These are phyloP conservation scores for Fusarium guadeloupense DNA, from an alignment of 2,329 filamentous ascomycete genomes.

Conservation along the genomic window DNA sequence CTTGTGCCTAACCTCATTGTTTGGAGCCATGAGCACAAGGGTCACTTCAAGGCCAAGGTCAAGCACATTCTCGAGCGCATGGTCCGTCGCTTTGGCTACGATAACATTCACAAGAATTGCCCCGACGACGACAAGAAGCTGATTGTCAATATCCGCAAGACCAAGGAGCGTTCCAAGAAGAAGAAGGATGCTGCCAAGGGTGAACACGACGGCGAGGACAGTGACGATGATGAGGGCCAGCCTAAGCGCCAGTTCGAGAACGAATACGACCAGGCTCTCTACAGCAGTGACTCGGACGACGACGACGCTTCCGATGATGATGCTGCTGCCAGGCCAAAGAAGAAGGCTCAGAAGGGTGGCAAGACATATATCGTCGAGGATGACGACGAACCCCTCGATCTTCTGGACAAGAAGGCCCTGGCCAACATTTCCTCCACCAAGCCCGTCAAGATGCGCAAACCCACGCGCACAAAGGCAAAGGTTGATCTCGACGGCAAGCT, in stretches of 20 bases:
- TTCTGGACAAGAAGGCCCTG: slow-evolving; percentile 87
- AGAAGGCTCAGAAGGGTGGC: slow-evolving; percentile 66
- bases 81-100: slow-evolving; percentile 88
- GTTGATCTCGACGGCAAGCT: slow-evolving; percentile 82
- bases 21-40: slow-evolving; percentile 98
- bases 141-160: slow-evolving; percentile 94
- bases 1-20: slow-evolving; percentile 91
- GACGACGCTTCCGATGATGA: slow-evolving; percentile 63
- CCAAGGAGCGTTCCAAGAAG: slow-evolving; percentile 87
- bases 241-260: slow-evolving; percentile 77
- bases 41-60: slow-evolving; percentile 94
- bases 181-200: slow-evolving; percentile 78
- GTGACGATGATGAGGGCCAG: slow-evolving; percentile 61
- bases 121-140: slow-evolving; percentile 90
- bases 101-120: slow-evolving; percentile 79
- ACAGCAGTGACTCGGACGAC: slow-evolving; percentile 77
- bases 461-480: slow-evolving; percentile 69
- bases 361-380: slow-evolving; percentile 92
- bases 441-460: slow-evolving; percentile 71
- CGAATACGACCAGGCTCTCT: slow-evolving; percentile 95
- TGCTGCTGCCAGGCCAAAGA: slow-evolving; percentile 59
- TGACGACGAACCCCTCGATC: slow-evolving; percentile 92
- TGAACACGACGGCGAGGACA: slow-evolving; percentile 66
- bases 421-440: slow-evolving; percentile 94
- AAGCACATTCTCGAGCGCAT: slow-evolving; percentile 98